phyloP scores from a whole-genome alignment of 345 rosid genomes.

The Lenwebbia sp. region DNA sequence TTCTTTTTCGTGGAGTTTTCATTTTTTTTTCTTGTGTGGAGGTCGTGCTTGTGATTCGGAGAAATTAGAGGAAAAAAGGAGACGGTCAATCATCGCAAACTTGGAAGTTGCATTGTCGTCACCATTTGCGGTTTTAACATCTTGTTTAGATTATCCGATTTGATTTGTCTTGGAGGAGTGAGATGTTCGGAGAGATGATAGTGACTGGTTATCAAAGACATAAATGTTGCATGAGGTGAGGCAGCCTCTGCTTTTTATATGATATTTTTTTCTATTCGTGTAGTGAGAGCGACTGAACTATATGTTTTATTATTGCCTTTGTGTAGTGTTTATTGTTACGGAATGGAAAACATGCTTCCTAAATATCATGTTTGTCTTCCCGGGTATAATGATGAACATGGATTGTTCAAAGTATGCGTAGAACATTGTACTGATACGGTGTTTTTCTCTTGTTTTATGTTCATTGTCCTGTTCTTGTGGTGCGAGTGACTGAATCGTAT shows the following conservation, averaged over 20 bases:
- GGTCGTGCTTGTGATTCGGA: not conserved
- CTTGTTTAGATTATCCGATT: not conserved
- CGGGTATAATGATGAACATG: not conserved
- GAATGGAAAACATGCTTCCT: not conserved
- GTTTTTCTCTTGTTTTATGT: not conserved
- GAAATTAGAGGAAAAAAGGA: not conserved
- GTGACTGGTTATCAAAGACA: not conserved
- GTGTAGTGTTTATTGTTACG: not conserved
- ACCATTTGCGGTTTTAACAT: not conserved
- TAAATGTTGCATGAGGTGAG: not conserved
- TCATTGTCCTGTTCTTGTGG: not conserved
- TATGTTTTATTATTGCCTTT: not conserved
- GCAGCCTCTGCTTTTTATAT: not conserved
- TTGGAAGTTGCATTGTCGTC: not conserved
- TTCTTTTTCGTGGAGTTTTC: not conserved
- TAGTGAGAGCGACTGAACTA: not conserved
- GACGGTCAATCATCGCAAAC: not conserved
- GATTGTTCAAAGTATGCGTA: not conserved
- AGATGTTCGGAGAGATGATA: not conserved
- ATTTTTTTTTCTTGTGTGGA: not conserved
- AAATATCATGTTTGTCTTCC: not conserved
- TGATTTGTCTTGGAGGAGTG: not conserved
- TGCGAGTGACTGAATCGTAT: not conserved
- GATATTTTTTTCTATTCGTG: not conserved
- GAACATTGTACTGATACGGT: not conserved